Base-by-base conservation (phyloP, 345 rosid genomes). In the Populus ilicifolia region DNA sequence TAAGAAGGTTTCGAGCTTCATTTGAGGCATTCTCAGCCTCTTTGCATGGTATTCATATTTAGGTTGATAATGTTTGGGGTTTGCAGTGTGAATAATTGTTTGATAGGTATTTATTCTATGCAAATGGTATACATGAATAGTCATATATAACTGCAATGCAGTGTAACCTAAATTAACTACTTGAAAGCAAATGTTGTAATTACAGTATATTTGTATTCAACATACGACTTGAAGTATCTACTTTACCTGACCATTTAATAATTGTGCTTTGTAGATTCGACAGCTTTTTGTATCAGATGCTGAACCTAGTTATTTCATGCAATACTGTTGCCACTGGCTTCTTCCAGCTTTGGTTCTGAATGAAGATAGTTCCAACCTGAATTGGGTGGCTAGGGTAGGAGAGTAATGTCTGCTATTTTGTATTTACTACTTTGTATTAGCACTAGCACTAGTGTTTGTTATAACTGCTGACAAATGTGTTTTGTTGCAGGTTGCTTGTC, bases 301-400 rank as follows among this genome's bases (percentile, higher is more conserved):
- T 39, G 92, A 95, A 82, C 93, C 97, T 6, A 83, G 89, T 76
- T 81, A 80, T 84, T 95, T 95, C 81, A 78, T 95, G 81, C 94
- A 89, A 85, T 89, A 85, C 80, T 91, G 93, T 80, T 90, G 93
- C 84, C 85, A 81, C 43, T 93, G 99, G 99, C 91, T 95, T 80
- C 93, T 95, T 83, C 97, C 99, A 70, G 96, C 96, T 78, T 87
- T 93, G 68, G 65, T 89, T 80, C 80, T 92, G 81, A 80, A 89
- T 62, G 91, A 80, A 74, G 91, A 95, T 82, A 80, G 83, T 69
- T 69, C 88, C 72, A 84, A 87, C 82, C 84, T 95, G 77, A 82
- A 80, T 39, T 95, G 96, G 97, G 85, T 93, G 80, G 89, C 98
- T 56, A 85, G 88, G 93, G 99, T 93, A 79, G 73, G 86, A 83